phyloP scores from a whole-genome alignment of 148 eudicot genomes.

The Gaultheria prostrata region DNA sequence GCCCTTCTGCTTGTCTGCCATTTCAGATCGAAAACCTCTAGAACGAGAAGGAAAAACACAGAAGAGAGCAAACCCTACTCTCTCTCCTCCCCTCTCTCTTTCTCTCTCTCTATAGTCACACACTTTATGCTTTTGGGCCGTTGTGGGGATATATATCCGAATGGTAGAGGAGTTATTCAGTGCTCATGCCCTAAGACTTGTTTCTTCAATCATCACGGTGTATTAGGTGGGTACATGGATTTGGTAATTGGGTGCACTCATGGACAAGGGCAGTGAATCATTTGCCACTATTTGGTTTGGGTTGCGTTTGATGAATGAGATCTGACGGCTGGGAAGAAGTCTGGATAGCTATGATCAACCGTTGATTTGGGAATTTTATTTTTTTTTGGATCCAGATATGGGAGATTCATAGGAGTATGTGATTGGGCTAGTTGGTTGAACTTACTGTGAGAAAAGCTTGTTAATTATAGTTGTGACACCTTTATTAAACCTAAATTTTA shows the following conservation, averaged over 20 bases:
- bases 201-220: not conserved
- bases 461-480: no score
- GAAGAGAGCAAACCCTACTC: conserved; percentile 19
- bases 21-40: not conserved
- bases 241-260: not conserved
- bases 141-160: not conserved
- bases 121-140: not conserved
- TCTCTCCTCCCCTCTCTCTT: not conserved
- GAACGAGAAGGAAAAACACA: not conserved
- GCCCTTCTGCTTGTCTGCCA: conserved; percentile 13
- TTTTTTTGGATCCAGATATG: no score
- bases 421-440: no score
- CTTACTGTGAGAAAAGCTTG: no score
- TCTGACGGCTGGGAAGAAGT: no score
- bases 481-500: no score
- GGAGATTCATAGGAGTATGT: no score
- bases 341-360: no score
- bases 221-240: not conserved
- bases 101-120: conserved; percentile 1
- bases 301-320: not conserved
- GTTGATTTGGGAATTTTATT: no score
- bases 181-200: not conserved
- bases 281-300: not conserved
- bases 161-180: not conserved
- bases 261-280: not conserved